phyloP scores from a whole-genome alignment of 805 yeast species.

The Debaryomyces hansenii region DNA sequence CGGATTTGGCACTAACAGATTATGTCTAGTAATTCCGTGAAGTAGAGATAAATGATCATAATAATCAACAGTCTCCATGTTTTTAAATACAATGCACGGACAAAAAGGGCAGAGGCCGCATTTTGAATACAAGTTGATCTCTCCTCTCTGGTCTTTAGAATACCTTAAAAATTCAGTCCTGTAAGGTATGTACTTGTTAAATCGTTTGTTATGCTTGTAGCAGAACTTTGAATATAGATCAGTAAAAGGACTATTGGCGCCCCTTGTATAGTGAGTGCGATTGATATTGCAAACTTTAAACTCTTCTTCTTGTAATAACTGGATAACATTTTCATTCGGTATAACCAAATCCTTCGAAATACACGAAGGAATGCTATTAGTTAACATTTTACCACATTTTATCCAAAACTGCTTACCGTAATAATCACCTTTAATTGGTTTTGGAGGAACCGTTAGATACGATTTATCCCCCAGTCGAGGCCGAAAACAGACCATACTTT shows the following conservation, averaged over 20 bases:
- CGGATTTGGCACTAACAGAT: background rate
- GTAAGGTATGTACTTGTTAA: background rate
- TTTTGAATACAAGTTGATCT: background rate
- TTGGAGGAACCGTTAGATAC: background rate
- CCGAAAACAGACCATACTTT: too few species aligned
- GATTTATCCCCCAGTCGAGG: too few species aligned
- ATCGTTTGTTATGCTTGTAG: background rate
- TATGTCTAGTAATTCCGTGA: background rate
- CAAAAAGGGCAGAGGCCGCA: conserved; percentile 1
- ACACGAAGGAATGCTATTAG: background rate
- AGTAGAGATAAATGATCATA: background rate
- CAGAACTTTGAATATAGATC: background rate
- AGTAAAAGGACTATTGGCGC: background rate
- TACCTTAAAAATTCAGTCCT: background rate
- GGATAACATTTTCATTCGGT: background rate
- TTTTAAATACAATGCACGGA: background rate
- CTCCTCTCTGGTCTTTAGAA: background rate
- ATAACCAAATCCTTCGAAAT: background rate
- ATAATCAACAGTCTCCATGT: background rate
- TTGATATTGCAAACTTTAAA: background rate
- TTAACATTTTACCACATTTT: background rate
- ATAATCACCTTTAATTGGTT: background rate
- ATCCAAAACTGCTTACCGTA: background rate
- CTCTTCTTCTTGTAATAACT: background rate
- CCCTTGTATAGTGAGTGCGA: background rate